These are phyloP conservation scores for Elongisporangium anandrum DNA, from an alignment of 352 stramenopile genomes.

Conservation along the genomic window DNA sequence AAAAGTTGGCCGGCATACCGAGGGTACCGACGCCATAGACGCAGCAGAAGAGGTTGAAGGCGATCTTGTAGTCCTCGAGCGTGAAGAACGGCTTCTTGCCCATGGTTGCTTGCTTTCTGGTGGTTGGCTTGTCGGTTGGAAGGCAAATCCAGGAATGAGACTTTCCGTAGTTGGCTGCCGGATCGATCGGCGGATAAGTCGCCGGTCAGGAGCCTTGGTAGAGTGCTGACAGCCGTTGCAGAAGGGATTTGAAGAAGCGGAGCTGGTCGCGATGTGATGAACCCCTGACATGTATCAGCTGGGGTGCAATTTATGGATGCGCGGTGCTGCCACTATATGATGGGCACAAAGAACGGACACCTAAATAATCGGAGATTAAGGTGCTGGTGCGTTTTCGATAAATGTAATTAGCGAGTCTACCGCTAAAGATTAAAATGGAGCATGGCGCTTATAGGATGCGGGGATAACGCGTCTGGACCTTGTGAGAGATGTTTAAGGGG, in stretches of 20 bases:
- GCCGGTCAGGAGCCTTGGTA: neutral
- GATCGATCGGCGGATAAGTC: neutral
- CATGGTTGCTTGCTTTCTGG: neutral
- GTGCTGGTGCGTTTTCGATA: neutral
- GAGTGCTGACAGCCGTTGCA: neutral
- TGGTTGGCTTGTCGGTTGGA: slow-evolving; percentile 1
- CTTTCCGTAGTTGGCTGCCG: neutral
- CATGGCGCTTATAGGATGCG: neutral
- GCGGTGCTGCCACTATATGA: neutral
- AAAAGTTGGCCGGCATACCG: slow-evolving; percentile 49
- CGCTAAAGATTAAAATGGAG: neutral
- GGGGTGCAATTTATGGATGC: neutral
- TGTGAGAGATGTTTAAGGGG: too few species aligned
- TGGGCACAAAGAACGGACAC: neutral
- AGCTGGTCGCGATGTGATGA: neutral
- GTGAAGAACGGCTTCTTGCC: slow-evolving; percentile 26
- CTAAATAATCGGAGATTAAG: neutral
- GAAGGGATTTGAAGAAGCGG: neutral
- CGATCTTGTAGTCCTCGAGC: slow-evolving; percentile 41
- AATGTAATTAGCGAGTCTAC: neutral
- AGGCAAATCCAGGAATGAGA: slow-evolving; percentile 2
- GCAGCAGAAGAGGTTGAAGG: slow-evolving; percentile 39
- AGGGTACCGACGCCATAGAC: slow-evolving; percentile 48
- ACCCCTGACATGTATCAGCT: neutral
- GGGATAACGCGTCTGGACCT: neutral